phyloP scores from a whole-genome alignment of 306 rosid species.

The Ormosia emarginata region DNA sequence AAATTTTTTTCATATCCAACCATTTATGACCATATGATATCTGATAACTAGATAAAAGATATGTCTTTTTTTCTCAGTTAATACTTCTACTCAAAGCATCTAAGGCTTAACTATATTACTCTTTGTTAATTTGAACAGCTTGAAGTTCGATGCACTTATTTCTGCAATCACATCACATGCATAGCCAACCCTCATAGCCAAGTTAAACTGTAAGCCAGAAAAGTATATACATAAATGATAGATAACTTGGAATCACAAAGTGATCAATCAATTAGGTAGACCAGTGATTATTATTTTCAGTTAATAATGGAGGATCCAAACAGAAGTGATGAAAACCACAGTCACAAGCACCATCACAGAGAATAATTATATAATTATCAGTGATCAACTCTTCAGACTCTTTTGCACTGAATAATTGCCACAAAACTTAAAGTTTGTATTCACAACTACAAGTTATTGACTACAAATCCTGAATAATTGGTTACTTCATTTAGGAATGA shows the following conservation, averaged over 20 bases:
- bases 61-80: too few relatives aligned
- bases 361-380: conserved; percentile 57
- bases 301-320: conserved; percentile 35
- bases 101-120: too few relatives aligned
- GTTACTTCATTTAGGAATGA: not conserved
- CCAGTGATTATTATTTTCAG: conserved; percentile 37
- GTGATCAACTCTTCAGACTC: conserved; percentile 50
- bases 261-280: not conserved
- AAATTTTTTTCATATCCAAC: too few relatives aligned
- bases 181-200: conserved; percentile 68
- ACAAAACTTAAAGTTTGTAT: conserved; percentile 19
- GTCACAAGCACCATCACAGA: conserved; percentile 76
- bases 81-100: too few relatives aligned
- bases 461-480: not conserved
- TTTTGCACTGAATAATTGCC: conserved; percentile 70
- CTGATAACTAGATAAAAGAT: too few relatives aligned
- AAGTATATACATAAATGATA: not conserved
- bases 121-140: too few relatives aligned
- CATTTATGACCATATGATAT: too few relatives aligned
- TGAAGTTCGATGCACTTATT: conserved; percentile 35
- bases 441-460: not conserved
- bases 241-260: conserved; percentile 8
- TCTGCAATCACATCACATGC: conserved; percentile 81
- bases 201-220: conserved; percentile 54
- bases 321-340: conserved; percentile 77